phyloP scores from a whole-genome alignment of 768 basidiomycete genomes.

The Calvatia gigantea region DNA sequence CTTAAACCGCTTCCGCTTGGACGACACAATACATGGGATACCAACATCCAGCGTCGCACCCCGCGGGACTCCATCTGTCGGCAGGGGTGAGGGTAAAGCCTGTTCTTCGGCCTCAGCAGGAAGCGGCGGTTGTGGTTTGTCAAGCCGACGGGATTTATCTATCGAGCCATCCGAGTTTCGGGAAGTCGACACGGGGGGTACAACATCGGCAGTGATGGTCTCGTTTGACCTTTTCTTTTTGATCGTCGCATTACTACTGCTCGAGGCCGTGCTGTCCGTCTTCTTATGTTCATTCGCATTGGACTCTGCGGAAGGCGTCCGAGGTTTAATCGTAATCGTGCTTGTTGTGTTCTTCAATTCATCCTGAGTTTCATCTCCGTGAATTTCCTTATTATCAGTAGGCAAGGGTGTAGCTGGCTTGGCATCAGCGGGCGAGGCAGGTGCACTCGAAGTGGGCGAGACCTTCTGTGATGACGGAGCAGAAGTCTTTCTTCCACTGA shows the following conservation, averaged over 20 bases:
- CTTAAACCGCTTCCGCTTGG: slow-evolving; percentile 78
- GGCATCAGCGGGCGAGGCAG: slow-evolving; percentile 2
- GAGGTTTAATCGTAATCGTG: slow-evolving; percentile 17
- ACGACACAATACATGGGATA: slow-evolving; percentile 87
- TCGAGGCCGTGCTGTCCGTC: slow-evolving; percentile 40
- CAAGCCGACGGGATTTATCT: slow-evolving; percentile 1
- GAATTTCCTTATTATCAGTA: slow-evolving; percentile 19
- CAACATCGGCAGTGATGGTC: slow-evolving; percentile 36
- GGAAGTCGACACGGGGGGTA: slow-evolving; percentile 14
- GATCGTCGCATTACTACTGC: slow-evolving; percentile 37
- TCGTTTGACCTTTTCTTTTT: slow-evolving; percentile 41
- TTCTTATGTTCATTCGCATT: slow-evolving; percentile 36
- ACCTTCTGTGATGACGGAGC: neutral
- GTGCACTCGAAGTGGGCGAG: slow-evolving; percentile 2
- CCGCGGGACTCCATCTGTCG: slow-evolving; percentile 28
- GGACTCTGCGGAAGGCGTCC: slow-evolving; percentile 2
- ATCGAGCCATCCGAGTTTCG: slow-evolving; percentile 1
- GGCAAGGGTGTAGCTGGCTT: slow-evolving; percentile 8
- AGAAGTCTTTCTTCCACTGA: neutral
- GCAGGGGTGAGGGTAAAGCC: slow-evolving; percentile 6
- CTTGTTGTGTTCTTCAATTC: slow-evolving; percentile 21
- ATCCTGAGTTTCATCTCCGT: slow-evolving; percentile 24
- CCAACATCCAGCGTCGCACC: slow-evolving; percentile 82
- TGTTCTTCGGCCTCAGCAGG: slow-evolving; percentile 14
- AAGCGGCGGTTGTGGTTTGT: slow-evolving; percentile 13